Base-by-base conservation (phyloP, 805 yeast species). In the Kregervanrija delftensis region DNA sequence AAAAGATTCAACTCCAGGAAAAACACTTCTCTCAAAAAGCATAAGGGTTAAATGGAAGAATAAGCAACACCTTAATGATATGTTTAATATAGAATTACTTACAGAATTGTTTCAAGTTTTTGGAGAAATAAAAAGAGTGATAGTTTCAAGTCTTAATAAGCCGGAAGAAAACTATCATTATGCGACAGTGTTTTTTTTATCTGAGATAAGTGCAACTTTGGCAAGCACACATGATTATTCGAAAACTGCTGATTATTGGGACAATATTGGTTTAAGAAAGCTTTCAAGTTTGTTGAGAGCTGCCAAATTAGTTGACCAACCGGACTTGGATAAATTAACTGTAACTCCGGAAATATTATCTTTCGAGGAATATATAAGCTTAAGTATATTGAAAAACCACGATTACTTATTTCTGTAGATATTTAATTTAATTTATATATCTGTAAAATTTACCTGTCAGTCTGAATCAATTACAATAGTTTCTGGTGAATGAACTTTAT, bases 381-480 rank as follows among this genome's bases (percentile, higher is more conserved):
- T 52, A 3, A 53, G 56, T 38, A 32, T 35, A n/a, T n/a, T 33
- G 34, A 39, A 39, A 13, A 30, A 30, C 6, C 8, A n/a, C 6
- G 38, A 12, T 35, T 22, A 22, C 28, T 22, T 22, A 8, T 6
- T 22, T 22, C 28, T 22, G 5, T 22, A 22, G 28, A 22, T 22
- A 22, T 5, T 6, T 22, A 5, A 8, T 22, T 22, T 22, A 22
- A 22, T 22, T 22, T 22, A 22, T 22, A 22, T 22, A 22, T 2
- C 8, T 5, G 28, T 22, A 22, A 22, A 22, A 22, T 22, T 22
- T 22, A 13, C 11, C 35, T 4, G 5, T 40, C 40, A 55, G 38
- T 54, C 63, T 22, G 67, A 79, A 64, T 86, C 95, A 49, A 86
- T 83, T 59, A 85, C 87, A 43, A 85, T 86, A n/a, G 77, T 74